Percentiles rank a stretch among this genome's conserved stretches.
phyloP scores from a whole-genome alignment of 306 rosid genomes.

The Pterocarpus macrocarpus region DNA sequence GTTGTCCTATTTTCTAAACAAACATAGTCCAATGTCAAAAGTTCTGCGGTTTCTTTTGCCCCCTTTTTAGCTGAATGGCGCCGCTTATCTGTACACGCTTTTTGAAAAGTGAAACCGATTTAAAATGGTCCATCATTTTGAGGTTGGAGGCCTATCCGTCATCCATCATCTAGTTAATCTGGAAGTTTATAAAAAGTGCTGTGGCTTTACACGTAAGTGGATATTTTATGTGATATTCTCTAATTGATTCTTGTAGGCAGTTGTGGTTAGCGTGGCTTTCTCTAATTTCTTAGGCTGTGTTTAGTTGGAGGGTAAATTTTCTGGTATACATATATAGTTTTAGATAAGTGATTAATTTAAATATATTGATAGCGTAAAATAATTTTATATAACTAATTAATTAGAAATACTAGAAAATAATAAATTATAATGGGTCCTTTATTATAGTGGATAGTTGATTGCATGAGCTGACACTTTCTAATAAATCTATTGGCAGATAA shows the following conservation, averaged over 20 bases:
- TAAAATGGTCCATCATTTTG: neutral
- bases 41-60: neutral
- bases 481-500: too few species aligned
- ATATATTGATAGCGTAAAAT: too few species aligned
- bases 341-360: too few species aligned
- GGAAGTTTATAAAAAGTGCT: constrained; percentile 1
- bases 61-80: neutral
- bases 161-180: neutral
- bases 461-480: too few species aligned
- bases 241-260: neutral
- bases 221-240: neutral
- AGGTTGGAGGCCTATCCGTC: neutral
- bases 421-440: too few species aligned
- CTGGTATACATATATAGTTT: too few species aligned
- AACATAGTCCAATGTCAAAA: neutral
- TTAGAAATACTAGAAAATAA: too few species aligned
- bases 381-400: too few species aligned
- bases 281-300: too few species aligned
- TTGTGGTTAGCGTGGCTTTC: too few species aligned
- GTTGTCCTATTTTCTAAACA: neutral
- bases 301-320: too few species aligned
- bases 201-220: constrained; percentile 33
- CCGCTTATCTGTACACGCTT: neutral
- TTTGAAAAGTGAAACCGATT: neutral
- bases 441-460: too few species aligned